Conservation (phyloP, 768 basidiomycete species). For the Lactarius hengduanensis region DNA sequence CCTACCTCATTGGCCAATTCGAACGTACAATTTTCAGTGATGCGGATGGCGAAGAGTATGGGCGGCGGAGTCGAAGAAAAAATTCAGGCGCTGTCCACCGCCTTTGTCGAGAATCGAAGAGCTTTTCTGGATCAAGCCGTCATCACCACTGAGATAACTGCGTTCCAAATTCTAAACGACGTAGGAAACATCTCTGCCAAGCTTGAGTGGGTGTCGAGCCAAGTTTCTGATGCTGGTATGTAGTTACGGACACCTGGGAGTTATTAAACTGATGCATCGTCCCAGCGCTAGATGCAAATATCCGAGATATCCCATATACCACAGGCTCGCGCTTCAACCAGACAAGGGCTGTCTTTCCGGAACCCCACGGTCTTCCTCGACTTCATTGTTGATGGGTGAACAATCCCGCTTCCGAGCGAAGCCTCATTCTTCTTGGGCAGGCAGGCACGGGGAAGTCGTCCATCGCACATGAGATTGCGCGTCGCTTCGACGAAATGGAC, state of each 20-base stretch:
- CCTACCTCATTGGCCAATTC: not conserved
- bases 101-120: not conserved
- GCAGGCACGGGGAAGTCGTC: not conserved
- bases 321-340: not conserved
- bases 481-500: not conserved
- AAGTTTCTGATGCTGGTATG: not conserved
- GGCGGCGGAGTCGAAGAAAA: not conserved
- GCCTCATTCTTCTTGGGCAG: not conserved
- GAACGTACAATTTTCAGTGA: not conserved
- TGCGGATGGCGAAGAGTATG: not conserved
- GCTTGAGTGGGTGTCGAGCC: not conserved
- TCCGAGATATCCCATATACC: not conserved
- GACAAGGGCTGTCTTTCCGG: not conserved
- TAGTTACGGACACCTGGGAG: not conserved
- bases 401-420: not conserved
- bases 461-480: slow-evolving; percentile 1
- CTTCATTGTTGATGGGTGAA: not conserved
- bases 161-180: not conserved
- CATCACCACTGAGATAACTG: not conserved
- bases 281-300: not conserved
- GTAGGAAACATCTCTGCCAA: not conserved
- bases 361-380: not conserved
- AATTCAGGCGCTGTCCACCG: not conserved
- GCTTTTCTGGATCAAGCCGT: not conserved
- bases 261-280: not conserved